Base-by-base conservation (phyloP, 495 filamentous ascomycete species). In the Staphylotrichum tortipilum region DNA sequence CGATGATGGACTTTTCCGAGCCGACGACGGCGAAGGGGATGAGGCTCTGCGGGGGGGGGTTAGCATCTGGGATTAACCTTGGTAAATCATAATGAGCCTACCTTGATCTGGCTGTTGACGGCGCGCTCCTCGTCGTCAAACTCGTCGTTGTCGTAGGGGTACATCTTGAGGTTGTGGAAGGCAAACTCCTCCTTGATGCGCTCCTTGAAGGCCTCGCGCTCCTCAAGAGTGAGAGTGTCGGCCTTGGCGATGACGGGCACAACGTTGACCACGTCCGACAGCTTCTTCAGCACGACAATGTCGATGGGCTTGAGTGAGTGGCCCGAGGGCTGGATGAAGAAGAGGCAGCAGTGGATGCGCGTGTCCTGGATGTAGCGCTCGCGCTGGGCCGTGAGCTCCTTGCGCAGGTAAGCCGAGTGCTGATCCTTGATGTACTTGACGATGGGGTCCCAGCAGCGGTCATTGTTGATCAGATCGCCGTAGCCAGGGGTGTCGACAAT, bases 341-440 rank as follows among this genome's bases (percentile, higher is more conserved):
- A 99, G 48, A 99, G 76, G 71, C 92, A 99, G 82, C 92, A 97
- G 78, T 99, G 92, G 59, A 99, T 95, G 52, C 92, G 85, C 57
- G 92, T 97, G 70, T 99, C 92, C 73, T 95, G 90, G 57, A 99
- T 95, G 67, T 99, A 97, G 57, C 92, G 87, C 69, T 99, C 92
- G 69, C 92, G 86, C 77, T 99, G 94, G 56, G 92, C 92, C n/a
- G 92, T 97, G 58, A 99, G 89, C 66, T 99, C 92, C 77, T 99
- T 99, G 68, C 94, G 86, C 42, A 99, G 86, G 73, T 95, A 99
- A 59, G 94, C 89, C n/a, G 88, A 94, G 77, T 99, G 94, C 75
- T 99, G 92, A 72, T 99, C 94, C 78, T 99, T 99, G 79, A 99
- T 99, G 73, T 99, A 99, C 75, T 97, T 97, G 74, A 99, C 90